A percentile compares a stretch with the other conserved stretches of the same genome.
Conservation (phyloP, 495 filamentous ascomycete genomes). For the Sabuloglossum arenarium region DNA sequence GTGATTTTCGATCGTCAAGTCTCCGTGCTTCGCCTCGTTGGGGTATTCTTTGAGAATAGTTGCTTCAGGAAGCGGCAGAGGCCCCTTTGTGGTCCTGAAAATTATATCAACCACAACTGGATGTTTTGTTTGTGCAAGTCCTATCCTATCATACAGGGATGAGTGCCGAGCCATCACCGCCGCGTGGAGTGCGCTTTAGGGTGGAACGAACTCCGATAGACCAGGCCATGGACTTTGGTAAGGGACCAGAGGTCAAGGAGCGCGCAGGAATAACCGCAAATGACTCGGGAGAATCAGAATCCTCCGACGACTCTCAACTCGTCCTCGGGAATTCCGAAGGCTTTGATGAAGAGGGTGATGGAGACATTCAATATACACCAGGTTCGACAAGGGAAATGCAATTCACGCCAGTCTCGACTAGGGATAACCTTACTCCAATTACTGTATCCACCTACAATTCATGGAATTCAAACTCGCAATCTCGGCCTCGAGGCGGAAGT, state of each 20-base stretch:
- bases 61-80: background rate
- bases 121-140: background rate
- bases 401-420: conserved; percentile 9
- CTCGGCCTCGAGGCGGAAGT: conserved; percentile 13
- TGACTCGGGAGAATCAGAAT: conserved; percentile 44
- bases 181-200: background rate
- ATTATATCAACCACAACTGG: background rate
- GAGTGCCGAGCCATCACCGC: background rate
- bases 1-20: background rate
- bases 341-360: conserved; percentile 19
- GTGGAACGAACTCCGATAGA: background rate
- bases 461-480: conserved; percentile 9
- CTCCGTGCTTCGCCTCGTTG: background rate
- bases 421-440: conserved; percentile 2
- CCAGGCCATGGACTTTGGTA: background rate
- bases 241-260: conserved; percentile 22
- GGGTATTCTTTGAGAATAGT: background rate
- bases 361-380: conserved; percentile 21
- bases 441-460: conserved; percentile 12
- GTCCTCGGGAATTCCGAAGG: conserved; percentile 26
- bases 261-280: conserved; percentile 27
- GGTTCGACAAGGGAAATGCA: conserved; percentile 5
- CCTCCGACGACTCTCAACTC: conserved; percentile 35
- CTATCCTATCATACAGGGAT: background rate
- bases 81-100: background rate